These are phyloP conservation scores for Bassia scoparia DNA, from an alignment of 148 eudicot genomes.

Conservation along the genomic window DNA sequence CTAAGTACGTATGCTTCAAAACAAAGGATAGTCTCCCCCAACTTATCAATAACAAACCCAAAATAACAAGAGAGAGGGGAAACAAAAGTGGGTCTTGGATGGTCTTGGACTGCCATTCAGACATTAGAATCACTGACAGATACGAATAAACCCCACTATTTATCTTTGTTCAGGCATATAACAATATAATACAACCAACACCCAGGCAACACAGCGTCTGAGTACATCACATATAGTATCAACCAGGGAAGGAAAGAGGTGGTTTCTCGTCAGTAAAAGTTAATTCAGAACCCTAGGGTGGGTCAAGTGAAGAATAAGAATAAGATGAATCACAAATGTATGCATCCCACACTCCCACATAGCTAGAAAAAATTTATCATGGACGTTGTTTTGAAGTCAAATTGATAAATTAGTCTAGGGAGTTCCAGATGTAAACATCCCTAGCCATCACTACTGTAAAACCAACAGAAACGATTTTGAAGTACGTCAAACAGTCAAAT, in stretches of 20 bases:
- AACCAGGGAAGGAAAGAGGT: not conserved
- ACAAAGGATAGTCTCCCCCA: not conserved
- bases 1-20: not conserved
- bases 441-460: not conserved
- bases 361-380: not conserved
- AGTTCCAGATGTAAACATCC: not conserved
- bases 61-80: not conserved
- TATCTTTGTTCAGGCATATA: not conserved
- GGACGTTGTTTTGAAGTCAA: not conserved
- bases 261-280: not conserved
- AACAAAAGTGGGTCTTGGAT: not conserved
- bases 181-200: not conserved
- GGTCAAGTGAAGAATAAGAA: too few relatives aligned
- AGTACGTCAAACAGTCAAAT: not conserved
- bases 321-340: too few relatives aligned
- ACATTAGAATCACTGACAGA: not conserved
- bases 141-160: not conserved
- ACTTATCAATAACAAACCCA: not conserved
- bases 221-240: not conserved
- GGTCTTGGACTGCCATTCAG: not conserved
- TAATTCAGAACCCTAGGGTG: too few relatives aligned
- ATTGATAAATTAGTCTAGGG: not conserved
- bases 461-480: not conserved
- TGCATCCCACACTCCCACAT: not conserved
- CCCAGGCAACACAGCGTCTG: not conserved